Evolutionary conservation across 2,329 filamentous ascomycete species (phyloP), one percentile per base, ranked within the genome.

Genomic region (Trichoderma polysporum): DNA sequence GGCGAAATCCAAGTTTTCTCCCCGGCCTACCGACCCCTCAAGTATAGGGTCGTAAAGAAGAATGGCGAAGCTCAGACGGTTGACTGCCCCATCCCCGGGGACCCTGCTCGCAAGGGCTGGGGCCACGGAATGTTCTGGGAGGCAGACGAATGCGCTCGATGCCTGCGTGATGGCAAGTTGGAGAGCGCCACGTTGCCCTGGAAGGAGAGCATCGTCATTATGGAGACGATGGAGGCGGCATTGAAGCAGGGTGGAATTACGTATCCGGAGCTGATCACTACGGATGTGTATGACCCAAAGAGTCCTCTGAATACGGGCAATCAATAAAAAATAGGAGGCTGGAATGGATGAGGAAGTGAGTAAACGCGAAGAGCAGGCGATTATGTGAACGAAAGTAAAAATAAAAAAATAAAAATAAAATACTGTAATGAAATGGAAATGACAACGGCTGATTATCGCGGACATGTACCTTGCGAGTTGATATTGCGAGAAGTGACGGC

Each of bases 111-210:
- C 35, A 75, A 79, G 29, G 71, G 74, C 70, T 84, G 80, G 79
- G 92, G 92, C 12, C 90, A 92, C 70, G 93, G 92, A 58, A 95
- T 96, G 91, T 95, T 92, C 80, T 94, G 90, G 90, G 91, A 94
- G 77, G 92, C 92, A 1, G 91, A 94, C 76, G 91, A 93, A 81
- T 90, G 87, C 70, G 91, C 90, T 31, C 84, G 89, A 53, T 92
- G 90, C 71, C 75, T 97, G 66, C 83, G 90, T 50, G 92, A 95
- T 75, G 91, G 92, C 25, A 88, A 88, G 79, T 85, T 89, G 73
- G 90, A 97, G 82, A 93, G 92, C 75, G 84, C 85, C 56, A 85
- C 84, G 13, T 80, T 95, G 78, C 87, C 89, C 22, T 86, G 87
- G 82, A 84, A 87, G 53, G 93, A 97, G 84, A 94, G 90, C 74